phyloP scores from a whole-genome alignment of 75 land plant genomes.

The Cryptomeria japonica region DNA sequence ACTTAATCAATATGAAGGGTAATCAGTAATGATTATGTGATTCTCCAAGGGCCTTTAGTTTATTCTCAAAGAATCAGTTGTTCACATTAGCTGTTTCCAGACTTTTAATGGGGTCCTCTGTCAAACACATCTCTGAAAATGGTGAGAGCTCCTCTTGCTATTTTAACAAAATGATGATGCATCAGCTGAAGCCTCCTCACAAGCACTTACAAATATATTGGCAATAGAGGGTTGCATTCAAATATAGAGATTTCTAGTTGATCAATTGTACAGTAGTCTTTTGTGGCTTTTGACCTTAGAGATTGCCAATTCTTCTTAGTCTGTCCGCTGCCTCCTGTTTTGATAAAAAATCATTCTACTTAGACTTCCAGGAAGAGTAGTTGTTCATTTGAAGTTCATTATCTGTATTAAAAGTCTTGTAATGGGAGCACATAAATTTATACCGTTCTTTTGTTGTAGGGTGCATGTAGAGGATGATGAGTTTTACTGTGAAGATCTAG shows the following conservation, averaged over 20 bases:
- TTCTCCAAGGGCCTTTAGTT: background rate
- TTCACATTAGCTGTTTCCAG: background rate
- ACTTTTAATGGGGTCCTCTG: background rate
- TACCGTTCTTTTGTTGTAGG: conserved; percentile 20
- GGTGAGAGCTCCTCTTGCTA: background rate
- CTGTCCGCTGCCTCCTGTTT: background rate
- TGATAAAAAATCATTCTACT: background rate
- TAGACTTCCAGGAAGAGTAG: background rate
- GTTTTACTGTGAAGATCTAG: conserved; percentile 30
- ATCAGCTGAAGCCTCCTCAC: background rate
- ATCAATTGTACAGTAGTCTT: too few species aligned
- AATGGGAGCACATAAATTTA: background rate
- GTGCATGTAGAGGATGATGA: conserved; percentile 63
- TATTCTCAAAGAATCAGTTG: background rate
- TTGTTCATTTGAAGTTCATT: background rate
- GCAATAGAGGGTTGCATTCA: background rate
- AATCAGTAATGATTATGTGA: too few species aligned
- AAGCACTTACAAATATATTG: background rate
- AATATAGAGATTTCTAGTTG: background rate
- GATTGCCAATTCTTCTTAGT: background rate
- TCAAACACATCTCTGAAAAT: background rate
- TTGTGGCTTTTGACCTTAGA: background rate
- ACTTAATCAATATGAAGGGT: too few species aligned
- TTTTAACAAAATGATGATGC: background rate
- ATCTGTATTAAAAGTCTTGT: background rate